Evolutionary conservation across 306 rosid species (phyloP).

Genomic region (Parietaria judaica): DNA sequence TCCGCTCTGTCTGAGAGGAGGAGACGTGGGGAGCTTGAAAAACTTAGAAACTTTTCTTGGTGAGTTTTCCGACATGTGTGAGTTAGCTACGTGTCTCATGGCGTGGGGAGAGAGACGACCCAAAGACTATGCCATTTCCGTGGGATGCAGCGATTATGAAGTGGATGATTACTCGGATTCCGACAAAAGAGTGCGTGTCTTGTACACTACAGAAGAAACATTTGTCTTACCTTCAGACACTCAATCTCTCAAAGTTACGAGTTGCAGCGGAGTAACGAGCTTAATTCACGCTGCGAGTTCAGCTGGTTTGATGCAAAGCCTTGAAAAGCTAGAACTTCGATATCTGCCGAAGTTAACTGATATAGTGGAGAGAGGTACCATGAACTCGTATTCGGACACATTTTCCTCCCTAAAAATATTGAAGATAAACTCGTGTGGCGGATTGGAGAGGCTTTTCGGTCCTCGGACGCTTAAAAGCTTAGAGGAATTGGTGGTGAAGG

Average conservation of each 20-base stretch:
- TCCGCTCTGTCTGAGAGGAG: neutral
- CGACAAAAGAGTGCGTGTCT: neutral
- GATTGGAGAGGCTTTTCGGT: conserved; percentile 1
- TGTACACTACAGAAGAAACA: neutral
- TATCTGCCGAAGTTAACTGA: neutral
- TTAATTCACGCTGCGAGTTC: conserved; percentile 3
- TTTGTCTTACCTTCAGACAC: neutral
- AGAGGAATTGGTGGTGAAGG: neutral
- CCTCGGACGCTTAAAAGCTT: neutral
- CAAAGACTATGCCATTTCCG: neutral
- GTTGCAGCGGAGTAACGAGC: neutral
- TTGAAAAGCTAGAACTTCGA: too few relatives aligned
- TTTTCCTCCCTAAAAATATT: conserved; percentile 8
- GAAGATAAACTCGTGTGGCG: neutral
- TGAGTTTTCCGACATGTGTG: neutral
- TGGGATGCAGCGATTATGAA: neutral
- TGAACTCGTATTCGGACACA: neutral
- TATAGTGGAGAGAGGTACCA: neutral
- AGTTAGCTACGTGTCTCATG: neutral
- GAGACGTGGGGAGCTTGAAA: conserved; percentile 6
- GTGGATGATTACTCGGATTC: neutral
- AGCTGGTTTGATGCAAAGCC: too few relatives aligned
- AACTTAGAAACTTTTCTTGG: neutral
- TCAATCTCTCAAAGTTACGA: neutral
- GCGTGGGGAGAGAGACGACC: neutral